Conservation (phyloP, 352 stramenopile genomes). For the Pythium myriotylum region DNA sequence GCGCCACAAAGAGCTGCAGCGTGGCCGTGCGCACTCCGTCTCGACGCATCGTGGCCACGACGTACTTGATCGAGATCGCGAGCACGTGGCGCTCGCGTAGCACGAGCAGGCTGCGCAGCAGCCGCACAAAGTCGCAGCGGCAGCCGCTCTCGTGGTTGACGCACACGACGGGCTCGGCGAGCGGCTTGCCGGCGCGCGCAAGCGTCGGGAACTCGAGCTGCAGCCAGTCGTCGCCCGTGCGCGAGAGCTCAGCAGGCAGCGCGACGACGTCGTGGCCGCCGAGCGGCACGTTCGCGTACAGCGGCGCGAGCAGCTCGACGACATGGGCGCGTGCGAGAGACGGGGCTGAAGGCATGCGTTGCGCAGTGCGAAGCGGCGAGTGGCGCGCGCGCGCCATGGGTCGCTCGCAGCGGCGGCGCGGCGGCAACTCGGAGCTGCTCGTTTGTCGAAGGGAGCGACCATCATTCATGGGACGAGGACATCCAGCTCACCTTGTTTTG, state of each 20-base stretch:
- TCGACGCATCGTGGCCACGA: slow-evolving; percentile 20
- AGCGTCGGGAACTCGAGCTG: slow-evolving; percentile 25
- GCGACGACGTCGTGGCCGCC: slow-evolving; percentile 4
- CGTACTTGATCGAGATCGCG: slow-evolving; percentile 46
- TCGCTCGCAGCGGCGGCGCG: neutral
- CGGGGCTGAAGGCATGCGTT: neutral
- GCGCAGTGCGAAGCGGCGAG: neutral
- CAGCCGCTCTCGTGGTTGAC: slow-evolving; percentile 43
- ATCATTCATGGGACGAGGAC: neutral
- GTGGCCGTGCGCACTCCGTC: slow-evolving; percentile 36
- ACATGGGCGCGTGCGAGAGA: slow-evolving; percentile 10
- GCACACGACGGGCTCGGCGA: slow-evolving; percentile 47
- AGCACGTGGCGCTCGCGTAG: slow-evolving; percentile 44
- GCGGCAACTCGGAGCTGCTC: too few species aligned
- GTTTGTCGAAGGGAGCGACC: slow-evolving; percentile 3
- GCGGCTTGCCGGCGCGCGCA: slow-evolving; percentile 14
- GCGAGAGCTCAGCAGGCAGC: slow-evolving; percentile 13
- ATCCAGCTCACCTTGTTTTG: slow-evolving; percentile 1
- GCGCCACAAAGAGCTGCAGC: slow-evolving; percentile 47
- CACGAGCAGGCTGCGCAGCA: slow-evolving; percentile 50
- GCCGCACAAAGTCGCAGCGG: slow-evolving; percentile 49
- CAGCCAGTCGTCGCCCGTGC: slow-evolving; percentile 20
- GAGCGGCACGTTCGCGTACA: slow-evolving; percentile 11
- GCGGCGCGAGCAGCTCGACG: slow-evolving; percentile 25
- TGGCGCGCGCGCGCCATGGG: neutral